Evolutionary conservation across 2,329 filamentous ascomycete genomes (phyloP).

Genomic region (Metarhizium brunneum): DNA sequence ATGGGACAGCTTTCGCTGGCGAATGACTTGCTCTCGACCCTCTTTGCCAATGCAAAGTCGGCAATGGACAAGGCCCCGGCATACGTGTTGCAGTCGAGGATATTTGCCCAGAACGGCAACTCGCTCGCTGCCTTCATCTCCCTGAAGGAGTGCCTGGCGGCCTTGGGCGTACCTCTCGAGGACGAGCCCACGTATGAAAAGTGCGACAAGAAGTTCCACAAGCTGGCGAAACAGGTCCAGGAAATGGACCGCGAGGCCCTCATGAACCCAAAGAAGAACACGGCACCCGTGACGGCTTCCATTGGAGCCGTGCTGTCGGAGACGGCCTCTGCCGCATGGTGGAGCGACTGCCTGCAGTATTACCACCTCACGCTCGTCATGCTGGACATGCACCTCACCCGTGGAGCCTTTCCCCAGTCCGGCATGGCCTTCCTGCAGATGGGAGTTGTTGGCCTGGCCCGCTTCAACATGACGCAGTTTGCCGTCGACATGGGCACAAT

Average conservation of each 20-base stretch:
- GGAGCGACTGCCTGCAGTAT: constrained; percentile 63
- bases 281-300: constrained; percentile 47
- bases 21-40: constrained; percentile 55
- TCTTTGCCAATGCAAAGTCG: constrained; percentile 62
- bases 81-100: constrained; percentile 73
- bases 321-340: constrained; percentile 61
- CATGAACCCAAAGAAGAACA: constrained; percentile 30
- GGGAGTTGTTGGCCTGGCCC: constrained; percentile 55
- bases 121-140: constrained; percentile 57
- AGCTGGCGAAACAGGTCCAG: constrained; percentile 49
- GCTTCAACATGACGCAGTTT: constrained; percentile 63
- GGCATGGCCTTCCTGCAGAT: constrained; percentile 60
- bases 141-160: constrained; percentile 61
- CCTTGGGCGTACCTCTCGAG: constrained; percentile 58
- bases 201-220: constrained; percentile 67
- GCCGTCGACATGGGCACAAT: constrained; percentile 56
- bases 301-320: constrained; percentile 64
- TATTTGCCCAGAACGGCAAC: constrained; percentile 67
- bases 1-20: constrained; percentile 64
- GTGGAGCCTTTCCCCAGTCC: constrained; percentile 59
- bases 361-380: constrained; percentile 62
- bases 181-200: constrained; percentile 61
- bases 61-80: constrained; percentile 74
- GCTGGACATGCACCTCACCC: constrained; percentile 53
- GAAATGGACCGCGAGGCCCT: constrained; percentile 42